These are phyloP conservation scores for Mucuna pruriens DNA, from an alignment of 306 rosid species.

Conservation along the genomic window DNA sequence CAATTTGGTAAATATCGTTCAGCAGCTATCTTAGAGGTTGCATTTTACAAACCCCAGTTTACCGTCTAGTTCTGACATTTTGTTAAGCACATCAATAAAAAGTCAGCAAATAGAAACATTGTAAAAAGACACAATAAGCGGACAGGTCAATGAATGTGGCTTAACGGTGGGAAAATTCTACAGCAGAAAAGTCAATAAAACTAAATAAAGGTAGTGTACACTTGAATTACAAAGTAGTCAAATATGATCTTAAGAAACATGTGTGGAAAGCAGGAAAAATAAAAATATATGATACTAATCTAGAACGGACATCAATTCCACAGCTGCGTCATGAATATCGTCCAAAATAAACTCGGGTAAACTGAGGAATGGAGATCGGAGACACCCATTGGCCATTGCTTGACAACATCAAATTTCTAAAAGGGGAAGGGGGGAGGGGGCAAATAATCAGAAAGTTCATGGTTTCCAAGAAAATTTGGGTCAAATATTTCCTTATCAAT, in stretches of 20 bases:
- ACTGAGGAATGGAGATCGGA: background rate
- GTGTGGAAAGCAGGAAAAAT: background rate
- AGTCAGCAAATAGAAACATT: background rate
- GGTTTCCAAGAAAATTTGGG: background rate
- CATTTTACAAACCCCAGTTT: background rate
- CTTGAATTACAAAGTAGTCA: background rate
- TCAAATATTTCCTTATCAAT: background rate
- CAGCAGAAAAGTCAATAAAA: background rate
- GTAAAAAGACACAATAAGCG: background rate
- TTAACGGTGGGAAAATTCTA: background rate
- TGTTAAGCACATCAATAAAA: background rate
- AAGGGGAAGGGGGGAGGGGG: background rate
- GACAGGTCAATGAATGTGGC: slow-evolving; percentile 9
- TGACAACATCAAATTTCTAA: background rate
- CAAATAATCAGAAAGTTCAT: background rate
- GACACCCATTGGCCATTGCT: background rate
- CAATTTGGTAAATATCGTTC: background rate
- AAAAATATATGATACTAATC: background rate
- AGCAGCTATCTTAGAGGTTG: background rate
- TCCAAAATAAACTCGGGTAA: background rate
- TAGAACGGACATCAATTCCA: background rate
- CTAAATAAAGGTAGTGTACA: background rate
- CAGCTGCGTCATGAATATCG: background rate
- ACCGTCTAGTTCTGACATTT: background rate
- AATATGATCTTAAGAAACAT: background rate